phyloP scores from a whole-genome alignment of 306 rosid species.

The Vigna trinervia region DNA sequence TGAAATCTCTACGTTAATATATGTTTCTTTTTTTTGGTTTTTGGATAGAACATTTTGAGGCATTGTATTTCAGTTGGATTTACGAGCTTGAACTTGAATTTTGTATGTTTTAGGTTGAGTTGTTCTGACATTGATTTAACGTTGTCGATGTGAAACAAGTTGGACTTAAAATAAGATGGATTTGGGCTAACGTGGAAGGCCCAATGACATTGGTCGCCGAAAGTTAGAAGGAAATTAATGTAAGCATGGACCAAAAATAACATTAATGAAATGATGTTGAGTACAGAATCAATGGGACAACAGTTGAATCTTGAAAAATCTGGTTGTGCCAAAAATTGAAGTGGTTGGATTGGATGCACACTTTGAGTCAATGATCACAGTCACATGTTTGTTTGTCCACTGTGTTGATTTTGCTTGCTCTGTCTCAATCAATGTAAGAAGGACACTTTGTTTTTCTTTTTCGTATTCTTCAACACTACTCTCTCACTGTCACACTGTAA shows the following conservation, averaged over 20 bases:
- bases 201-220: not conserved
- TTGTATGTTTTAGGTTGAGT: not conserved
- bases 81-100: not conserved
- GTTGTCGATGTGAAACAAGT: slow-evolving; percentile 2
- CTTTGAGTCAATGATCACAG: slow-evolving; percentile 19
- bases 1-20: too few species aligned
- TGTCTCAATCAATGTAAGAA: slow-evolving; percentile 18
- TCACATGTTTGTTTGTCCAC: slow-evolving; percentile 22
- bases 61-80: too few species aligned
- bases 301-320: slow-evolving; percentile 19
- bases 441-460: not conserved
- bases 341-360: slow-evolving; percentile 31
- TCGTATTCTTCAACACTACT: not conserved
- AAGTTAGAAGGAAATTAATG: slow-evolving; percentile 9
- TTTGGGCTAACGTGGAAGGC: slow-evolving; percentile 24
- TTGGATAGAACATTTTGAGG: not conserved
- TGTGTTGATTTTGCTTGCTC: slow-evolving; percentile 18
- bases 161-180: not conserved
- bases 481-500: not conserved
- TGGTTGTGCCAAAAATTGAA: slow-evolving; percentile 23
- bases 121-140: not conserved
- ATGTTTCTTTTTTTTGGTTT: not conserved
- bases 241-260: not conserved
- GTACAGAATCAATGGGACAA: slow-evolving; percentile 15
- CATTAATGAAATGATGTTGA: slow-evolving; percentile 12